Conservation (phyloP, 2,329 filamentous ascomycete species). For the Atkinsonella hypoxylon region DNA sequence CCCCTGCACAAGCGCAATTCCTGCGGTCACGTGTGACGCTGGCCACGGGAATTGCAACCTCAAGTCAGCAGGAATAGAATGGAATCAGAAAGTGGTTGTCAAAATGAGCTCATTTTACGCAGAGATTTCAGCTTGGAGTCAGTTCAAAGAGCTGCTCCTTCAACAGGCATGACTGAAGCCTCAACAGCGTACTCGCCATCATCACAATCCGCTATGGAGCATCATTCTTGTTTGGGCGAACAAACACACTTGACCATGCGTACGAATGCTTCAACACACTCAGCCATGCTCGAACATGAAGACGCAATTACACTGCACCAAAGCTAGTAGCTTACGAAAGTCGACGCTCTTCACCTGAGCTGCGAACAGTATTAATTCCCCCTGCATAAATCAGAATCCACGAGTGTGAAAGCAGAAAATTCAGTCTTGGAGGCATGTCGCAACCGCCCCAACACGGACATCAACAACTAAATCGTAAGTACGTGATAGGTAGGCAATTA, state of each 20-base stretch:
- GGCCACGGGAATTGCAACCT: neutral
- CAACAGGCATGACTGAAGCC: too few species aligned
- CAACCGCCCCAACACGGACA: slow-evolving; percentile 39
- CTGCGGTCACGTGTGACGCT: slow-evolving; percentile 3
- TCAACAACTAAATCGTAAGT: slow-evolving; percentile 25
- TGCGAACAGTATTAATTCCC: neutral
- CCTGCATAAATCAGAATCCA: too few species aligned
- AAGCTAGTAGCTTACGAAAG: too few species aligned
- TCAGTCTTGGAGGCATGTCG: slow-evolving; percentile 23
- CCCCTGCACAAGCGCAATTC: slow-evolving; percentile 1
- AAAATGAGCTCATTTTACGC: neutral
- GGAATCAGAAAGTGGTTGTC: neutral
- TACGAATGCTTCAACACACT: too few species aligned
- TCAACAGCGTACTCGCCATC: too few species aligned
- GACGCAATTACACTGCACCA: too few species aligned
- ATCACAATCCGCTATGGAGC: too few species aligned
- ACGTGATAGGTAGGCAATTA: slow-evolving; percentile 34
- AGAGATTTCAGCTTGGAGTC: neutral
- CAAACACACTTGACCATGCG: too few species aligned
- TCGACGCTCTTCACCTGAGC: neutral
- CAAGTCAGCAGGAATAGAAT: slow-evolving; percentile 6
- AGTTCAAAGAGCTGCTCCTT: neutral
- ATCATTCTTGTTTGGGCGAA: too few species aligned
- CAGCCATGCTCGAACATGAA: too few species aligned
- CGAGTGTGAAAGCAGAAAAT: neutral